phyloP scores from a whole-genome alignment of 176 grass and related monocot genomes.

The Lolium multiflorum region DNA sequence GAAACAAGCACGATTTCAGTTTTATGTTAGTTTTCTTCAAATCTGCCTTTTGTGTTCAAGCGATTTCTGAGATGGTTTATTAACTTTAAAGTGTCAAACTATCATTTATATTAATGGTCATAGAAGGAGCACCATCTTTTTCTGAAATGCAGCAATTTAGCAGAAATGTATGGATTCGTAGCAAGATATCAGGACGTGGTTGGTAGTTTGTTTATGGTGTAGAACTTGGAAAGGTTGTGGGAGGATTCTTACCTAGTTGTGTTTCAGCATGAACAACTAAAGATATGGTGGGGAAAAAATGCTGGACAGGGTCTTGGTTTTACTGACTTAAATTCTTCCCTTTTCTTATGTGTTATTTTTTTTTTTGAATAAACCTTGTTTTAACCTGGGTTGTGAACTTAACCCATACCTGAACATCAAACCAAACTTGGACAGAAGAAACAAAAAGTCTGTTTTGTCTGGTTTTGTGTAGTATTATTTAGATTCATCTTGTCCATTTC shows the following conservation, averaged over 20 bases:
- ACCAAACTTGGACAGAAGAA: neutral
- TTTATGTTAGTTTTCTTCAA: slow-evolving; percentile 14
- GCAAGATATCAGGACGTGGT: neutral
- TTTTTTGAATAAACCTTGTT: neutral
- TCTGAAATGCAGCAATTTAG: neutral
- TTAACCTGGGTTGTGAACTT: slow-evolving; percentile 3
- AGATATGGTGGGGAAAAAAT: neutral
- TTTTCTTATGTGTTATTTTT: neutral
- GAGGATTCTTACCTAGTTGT: neutral
- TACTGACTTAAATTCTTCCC: slow-evolving; percentile 20
- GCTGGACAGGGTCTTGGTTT: neutral
- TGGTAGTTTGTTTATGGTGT: slow-evolving; percentile 6
- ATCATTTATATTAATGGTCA: slow-evolving; percentile 2
- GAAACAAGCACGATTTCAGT: slow-evolving; percentile 9
- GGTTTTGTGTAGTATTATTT: slow-evolving; percentile 18
- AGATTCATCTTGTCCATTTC: slow-evolving; percentile 1
- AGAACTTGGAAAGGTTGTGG: neutral
- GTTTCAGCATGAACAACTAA: neutral
- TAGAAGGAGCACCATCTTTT: slow-evolving; percentile 6
- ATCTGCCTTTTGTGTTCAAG: neutral
- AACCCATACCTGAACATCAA: neutral
- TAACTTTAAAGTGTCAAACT: slow-evolving; percentile 11
- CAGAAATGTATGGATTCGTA: slow-evolving; percentile 1
- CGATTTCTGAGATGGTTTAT: neutral
- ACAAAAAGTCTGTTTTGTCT: neutral